These are phyloP conservation scores for Metschnikowia anglica DNA, from an alignment of 805 yeast species.

Conservation along the genomic window DNA sequence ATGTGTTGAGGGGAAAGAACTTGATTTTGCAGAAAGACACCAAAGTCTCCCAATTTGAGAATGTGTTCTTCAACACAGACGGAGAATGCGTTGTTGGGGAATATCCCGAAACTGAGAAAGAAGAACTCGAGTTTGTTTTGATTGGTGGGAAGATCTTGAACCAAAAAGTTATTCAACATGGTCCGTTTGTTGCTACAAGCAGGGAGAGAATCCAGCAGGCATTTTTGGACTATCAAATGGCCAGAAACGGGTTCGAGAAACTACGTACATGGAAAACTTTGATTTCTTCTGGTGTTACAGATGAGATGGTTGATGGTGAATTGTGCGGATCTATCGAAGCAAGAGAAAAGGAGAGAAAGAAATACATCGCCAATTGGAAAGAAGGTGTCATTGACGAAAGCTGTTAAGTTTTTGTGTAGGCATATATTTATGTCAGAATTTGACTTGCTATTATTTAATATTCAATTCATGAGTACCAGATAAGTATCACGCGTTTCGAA, in stretches of 20 bases:
- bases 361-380: slow-evolving; percentile 10
- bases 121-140: slow-evolving; percentile 59
- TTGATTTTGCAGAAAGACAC: slow-evolving; percentile 46
- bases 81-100: slow-evolving; percentile 62
- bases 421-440: too few relatives aligned
- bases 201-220: slow-evolving; percentile 66
- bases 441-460: neutral
- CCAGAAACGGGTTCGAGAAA: slow-evolving; percentile 67
- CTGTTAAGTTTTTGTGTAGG: neutral
- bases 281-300: slow-evolving; percentile 43
- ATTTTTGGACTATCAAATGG: slow-evolving; percentile 67
- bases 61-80: slow-evolving; percentile 65
- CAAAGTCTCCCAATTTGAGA: slow-evolving; percentile 40
- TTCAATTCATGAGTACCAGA: too few relatives aligned
- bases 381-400: slow-evolving; percentile 12
- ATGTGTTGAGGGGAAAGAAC: slow-evolving; percentile 59
- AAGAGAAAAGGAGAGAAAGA: slow-evolving; percentile 27
- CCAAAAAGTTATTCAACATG: slow-evolving; percentile 80
- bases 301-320: slow-evolving; percentile 41
- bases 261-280: slow-evolving; percentile 58
- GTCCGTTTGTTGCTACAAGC: slow-evolving; percentile 84
- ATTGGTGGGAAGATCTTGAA: slow-evolving; percentile 73
- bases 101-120: slow-evolving; percentile 36
- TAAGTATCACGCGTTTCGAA: too few relatives aligned
- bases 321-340: slow-evolving; percentile 34